Percentiles rank a stretch among this genome's conserved stretches.
phyloP scores from a whole-genome alignment of 129 eudicot genomes.

The Arctium lappa region DNA sequence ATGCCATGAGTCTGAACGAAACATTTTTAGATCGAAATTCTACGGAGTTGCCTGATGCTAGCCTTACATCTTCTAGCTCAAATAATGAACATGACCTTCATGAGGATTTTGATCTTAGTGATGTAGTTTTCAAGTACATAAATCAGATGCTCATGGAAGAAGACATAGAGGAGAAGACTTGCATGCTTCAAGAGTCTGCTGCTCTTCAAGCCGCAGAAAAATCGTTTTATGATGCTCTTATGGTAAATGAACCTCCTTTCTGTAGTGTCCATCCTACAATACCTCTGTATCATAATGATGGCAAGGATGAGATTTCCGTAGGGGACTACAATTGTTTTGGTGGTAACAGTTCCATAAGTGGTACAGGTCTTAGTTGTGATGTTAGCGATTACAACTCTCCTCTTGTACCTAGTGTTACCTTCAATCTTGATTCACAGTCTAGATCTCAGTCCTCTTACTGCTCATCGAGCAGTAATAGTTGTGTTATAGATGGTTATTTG shows the following conservation, averaged over 20 bases:
- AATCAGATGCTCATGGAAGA: conserved; percentile 93
- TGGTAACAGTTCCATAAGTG: conserved; percentile 16
- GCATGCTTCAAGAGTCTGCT: conserved; percentile 71
- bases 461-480: conserved; percentile 39
- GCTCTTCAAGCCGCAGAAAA: conserved; percentile 87
- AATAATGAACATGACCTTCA: conserved; percentile 34
- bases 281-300: conserved; percentile 25
- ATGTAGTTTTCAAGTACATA: conserved; percentile 71
- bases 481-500: conserved; percentile 39
- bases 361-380: conserved; percentile 33
- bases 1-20: conserved; percentile 26
- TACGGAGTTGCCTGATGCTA: conserved; percentile 19
- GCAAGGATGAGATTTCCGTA: conserved; percentile 16
- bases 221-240: conserved; percentile 72
- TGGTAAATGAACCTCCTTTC: conserved; percentile 46
- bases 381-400: conserved; percentile 23
- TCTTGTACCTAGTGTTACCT: conserved; percentile 21
- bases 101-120: conserved; percentile 81
- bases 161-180: conserved; percentile 64
- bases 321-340: conserved; percentile 14
- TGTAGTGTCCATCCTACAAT: conserved; percentile 9
- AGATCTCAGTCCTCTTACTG: conserved; percentile 42
- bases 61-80: conserved; percentile 23
- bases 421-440: conserved; percentile 31
- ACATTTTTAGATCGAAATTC: conserved; percentile 20